Evolutionary conservation across 2,329 filamentous ascomycete species (phyloP).

Genomic region (Pseudocercospora vitis): DNA sequence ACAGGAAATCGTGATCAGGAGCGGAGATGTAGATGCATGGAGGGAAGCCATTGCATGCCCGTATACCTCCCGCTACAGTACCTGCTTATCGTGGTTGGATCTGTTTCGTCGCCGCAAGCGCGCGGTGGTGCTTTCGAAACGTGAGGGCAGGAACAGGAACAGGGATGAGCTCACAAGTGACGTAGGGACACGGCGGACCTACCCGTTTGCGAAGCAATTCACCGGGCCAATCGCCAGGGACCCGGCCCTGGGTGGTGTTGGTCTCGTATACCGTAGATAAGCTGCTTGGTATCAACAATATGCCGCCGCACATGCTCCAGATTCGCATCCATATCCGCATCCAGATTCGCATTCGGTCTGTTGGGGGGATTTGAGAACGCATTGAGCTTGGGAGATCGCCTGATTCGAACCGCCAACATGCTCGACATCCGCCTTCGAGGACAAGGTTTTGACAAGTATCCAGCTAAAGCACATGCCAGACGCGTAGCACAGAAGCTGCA

Average conservation of each 20-base stretch:
- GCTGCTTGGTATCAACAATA: not conserved
- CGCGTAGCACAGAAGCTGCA: constrained; percentile 75
- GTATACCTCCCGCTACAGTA: not conserved
- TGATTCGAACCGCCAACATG: not conserved
- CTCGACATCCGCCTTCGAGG: constrained; percentile 14
- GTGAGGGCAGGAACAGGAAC: not conserved
- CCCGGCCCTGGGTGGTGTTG: too few relatives aligned
- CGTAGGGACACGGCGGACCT: too few relatives aligned
- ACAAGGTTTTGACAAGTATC: constrained; percentile 55
- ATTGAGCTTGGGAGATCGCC: too few relatives aligned
- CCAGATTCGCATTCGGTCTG: too few relatives aligned
- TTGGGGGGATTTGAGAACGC: too few relatives aligned
- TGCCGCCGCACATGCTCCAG: not conserved
- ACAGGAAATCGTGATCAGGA: constrained; percentile 1
- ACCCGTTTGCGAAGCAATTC: too few relatives aligned
- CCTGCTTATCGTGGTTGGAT: not conserved
- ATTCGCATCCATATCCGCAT: too few relatives aligned
- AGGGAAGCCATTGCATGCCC: not conserved
- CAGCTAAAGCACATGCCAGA: constrained; percentile 81
- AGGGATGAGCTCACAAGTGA: not conserved
- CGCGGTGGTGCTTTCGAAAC: not conserved
- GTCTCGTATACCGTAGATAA: too few relatives aligned
- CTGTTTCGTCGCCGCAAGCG: constrained; percentile 3
- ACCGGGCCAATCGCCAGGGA: too few relatives aligned
- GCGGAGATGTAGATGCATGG: not conserved